These are phyloP conservation scores for Takashimella tepidaria DNA, from an alignment of 1,284 basidiomycete species.

Conservation along the genomic window DNA sequence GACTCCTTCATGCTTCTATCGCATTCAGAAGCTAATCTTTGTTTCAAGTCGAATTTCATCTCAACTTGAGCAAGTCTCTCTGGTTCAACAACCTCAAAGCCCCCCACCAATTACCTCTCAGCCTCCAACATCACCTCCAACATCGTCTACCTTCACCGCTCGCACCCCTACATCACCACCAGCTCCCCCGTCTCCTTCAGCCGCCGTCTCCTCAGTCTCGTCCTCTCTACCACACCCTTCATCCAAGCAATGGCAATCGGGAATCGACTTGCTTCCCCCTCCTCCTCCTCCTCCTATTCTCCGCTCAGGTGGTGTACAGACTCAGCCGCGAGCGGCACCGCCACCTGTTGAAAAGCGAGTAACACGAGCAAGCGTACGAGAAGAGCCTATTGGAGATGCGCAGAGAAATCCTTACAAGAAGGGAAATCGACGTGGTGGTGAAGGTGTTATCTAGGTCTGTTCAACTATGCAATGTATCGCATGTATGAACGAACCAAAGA, in stretches of 20 bases:
- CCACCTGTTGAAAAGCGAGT: conserved; percentile 20
- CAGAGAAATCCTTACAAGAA: conserved; percentile 41
- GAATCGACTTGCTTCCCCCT: conserved; percentile 42
- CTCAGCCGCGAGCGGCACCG: conserved; percentile 18
- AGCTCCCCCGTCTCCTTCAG: conserved; percentile 10
- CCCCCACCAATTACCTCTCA: conserved; percentile 9
- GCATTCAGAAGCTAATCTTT: conserved; percentile 4
- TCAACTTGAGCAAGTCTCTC: conserved; percentile 18
- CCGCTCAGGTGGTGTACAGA: conserved; percentile 34
- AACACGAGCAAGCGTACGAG: conserved; percentile 27
- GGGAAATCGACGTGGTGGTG: conserved; percentile 31
- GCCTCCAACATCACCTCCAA: conserved; percentile 8
- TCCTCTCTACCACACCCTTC: conserved; percentile 37
- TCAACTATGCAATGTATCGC: neutral
- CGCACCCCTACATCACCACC: conserved; percentile 14
- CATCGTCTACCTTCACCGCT: conserved; percentile 7
- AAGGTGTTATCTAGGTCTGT: conserved; percentile 34
- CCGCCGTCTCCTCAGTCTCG: conserved; percentile 11
- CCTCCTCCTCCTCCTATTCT: conserved; percentile 42
- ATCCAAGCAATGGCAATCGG: conserved; percentile 39
- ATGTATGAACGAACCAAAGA: too few species aligned
- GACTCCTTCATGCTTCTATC: neutral
- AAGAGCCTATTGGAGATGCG: conserved; percentile 35
- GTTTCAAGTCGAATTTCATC: conserved; percentile 20
- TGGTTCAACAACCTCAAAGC: conserved; percentile 8